phyloP scores from a whole-genome alignment of 352 stramenopile genomes.

The Globisporangium parvum region DNA sequence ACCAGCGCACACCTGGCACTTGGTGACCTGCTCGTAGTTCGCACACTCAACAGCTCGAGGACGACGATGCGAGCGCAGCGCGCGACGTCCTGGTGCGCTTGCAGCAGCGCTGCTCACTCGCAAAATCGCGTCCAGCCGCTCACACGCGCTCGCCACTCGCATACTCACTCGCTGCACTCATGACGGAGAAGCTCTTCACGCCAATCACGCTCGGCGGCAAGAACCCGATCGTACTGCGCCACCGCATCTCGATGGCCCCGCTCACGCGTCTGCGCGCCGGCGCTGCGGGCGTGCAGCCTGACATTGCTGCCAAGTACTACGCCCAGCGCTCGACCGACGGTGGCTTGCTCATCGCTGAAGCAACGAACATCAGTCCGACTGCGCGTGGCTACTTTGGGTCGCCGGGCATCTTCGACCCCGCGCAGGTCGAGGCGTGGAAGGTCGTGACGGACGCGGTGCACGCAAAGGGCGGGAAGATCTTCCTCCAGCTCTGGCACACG shows the following conservation, averaged over 20 bases:
- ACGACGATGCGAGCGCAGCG: background rate
- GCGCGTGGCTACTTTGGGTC: constrained; percentile 18
- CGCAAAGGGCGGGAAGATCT: constrained; percentile 48
- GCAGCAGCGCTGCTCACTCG: too few relatives aligned
- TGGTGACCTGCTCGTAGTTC: background rate
- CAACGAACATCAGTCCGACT: constrained; percentile 21
- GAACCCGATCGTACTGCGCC: constrained; percentile 23
- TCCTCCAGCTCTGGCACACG: constrained; percentile 70
- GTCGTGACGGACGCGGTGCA: constrained; percentile 48
- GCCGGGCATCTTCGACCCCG: constrained; percentile 33
- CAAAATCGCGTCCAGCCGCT: constrained; percentile 1
- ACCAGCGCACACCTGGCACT: background rate
- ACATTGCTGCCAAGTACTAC: constrained; percentile 30
- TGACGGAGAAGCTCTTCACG: constrained; percentile 22
- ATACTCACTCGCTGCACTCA: background rate
- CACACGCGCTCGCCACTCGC: background rate
- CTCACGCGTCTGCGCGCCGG: constrained; percentile 22
- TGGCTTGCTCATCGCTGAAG: constrained; percentile 35
- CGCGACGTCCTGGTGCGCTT: too few relatives aligned
- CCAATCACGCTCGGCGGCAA: constrained; percentile 20
- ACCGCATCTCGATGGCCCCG: constrained; percentile 41
- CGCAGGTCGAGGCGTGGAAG: constrained; percentile 40
- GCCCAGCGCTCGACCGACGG: constrained; percentile 24
- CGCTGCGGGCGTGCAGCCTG: constrained; percentile 12
- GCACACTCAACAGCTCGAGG: background rate